Base-by-base conservation (phyloP, 164 flowering plant genomes). In the Magnolia kwangsiensis region DNA sequence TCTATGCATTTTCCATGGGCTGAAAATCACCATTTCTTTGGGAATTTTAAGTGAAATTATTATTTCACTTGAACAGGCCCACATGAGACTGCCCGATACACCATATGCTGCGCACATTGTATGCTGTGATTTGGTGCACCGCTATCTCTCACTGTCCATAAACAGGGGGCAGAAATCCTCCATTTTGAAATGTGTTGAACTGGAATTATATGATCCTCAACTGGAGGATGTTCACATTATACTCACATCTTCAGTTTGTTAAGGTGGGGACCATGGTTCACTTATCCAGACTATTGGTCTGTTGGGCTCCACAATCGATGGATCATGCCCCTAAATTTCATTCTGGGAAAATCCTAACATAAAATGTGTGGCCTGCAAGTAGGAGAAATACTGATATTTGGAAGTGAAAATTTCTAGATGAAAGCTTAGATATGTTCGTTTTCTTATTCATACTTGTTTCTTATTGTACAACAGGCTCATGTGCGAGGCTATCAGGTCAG, bases 401-500 rank as follows among this genome's bases (percentile, higher is more conserved):
- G 9, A 31, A 14, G 50, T 50, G 4, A 27, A 24, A 68, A 8
- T 10, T 4, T 16, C 71, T 68, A 14, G 71, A 31, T 37, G 31
- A 31, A 16, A 31, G 3, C 31, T 13, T 68, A 31, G n/a, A 68
- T 31, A 24, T 68, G 10, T 68, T 31, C 50, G 14, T 37, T 37
- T 4, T 37, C 19, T 68, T 6, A 14, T 13, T 29, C 13, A 29
- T 68, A 5, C 5, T 29, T 4, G 10, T 68, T 61, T 69, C 51
- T 63, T 75, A 50, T 19, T 70, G 51, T 79, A 79, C 76, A 81
- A 37, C 92, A 96, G 98, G 98, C 99, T 75, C 97, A 88, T 86
- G 91, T 94, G 72, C 86, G 99, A 83, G 98, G 98, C 19, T 90
- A 96, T 80, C 98, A 91, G 82, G 91, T 89, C 16, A 89, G 98